Evolutionary conservation across 2,329 filamentous ascomycete genomes (phyloP), one percentile per base, ranked within the genome.

Genomic region (Claviceps pusilla): DNA sequence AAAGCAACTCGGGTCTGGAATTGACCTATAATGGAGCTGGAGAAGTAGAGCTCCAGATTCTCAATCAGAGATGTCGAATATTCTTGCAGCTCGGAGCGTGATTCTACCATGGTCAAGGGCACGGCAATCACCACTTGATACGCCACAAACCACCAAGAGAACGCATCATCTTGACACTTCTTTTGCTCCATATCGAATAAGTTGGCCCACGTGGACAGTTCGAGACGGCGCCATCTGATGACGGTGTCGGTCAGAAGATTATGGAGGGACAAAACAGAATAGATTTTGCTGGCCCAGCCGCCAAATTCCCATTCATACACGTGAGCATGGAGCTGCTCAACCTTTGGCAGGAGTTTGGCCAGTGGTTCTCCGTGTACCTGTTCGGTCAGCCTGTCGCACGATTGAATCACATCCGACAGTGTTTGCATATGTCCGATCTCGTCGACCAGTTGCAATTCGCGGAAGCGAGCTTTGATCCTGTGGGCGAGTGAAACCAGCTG

Each of bases 61-160:
- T 79, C 77, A n/a, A 95, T 74, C 9, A 96, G 75, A 50, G 82
- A 79, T 56, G 78, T 75, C 0, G 80, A 76, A 65, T 95, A 88
- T 16, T 71, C 67, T 41, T 73, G 71, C 55, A 94, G 69, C 49
- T 83, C 78, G 28, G 78, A 69, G 1, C 73, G 76, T 29, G 77
- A 75, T 55, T 80, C 75, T 0, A 78, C 72, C 57, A 91, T 76
- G 24, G 80, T 77, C 53, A 87, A 73, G 0, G 90, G 86, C 10
- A 83, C 84, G 3, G 83, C 84, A 60, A 98, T 78, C 46, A 95
- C 80, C 4, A 85, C 88, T 68, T 97, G 89, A 63, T 96, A 98
- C 1, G 91, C 89, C 56, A 97, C 78, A 62, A 96, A 98, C 84
- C 90, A 98, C 93, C 93, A 98, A 16, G 86, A 84, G 61, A 83